These are phyloP conservation scores for Gaertneriomyces semiglobifer DNA, from an alignment of 192 early-diverging fungal genomes.

Conservation along the genomic window DNA sequence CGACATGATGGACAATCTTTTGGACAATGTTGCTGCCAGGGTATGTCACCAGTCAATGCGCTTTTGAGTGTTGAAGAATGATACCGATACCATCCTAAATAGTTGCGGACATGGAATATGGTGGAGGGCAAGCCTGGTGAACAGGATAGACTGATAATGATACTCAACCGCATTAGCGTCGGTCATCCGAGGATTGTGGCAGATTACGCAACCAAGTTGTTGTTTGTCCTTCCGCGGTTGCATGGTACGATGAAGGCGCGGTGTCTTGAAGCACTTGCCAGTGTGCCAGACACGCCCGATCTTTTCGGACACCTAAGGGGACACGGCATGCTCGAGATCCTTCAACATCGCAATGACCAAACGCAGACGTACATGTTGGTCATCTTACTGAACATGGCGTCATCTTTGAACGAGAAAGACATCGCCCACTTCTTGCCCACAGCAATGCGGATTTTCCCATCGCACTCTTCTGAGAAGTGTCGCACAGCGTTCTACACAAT, in stretches of 20 bases:
- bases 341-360: slow-evolving; percentile 57
- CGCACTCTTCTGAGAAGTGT: slow-evolving; percentile 44
- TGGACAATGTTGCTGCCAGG: not conserved
- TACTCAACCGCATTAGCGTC: slow-evolving; percentile 37
- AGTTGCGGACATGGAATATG: too few relatives aligned
- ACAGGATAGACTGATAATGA: slow-evolving; percentile 31
- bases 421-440: slow-evolving; percentile 48
- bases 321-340: slow-evolving; percentile 48
- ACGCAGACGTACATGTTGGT: slow-evolving; percentile 53
- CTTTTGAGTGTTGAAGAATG: too few relatives aligned
- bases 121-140: not conserved
- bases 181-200: slow-evolving; percentile 30
- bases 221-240: slow-evolving; percentile 52
- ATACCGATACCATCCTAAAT: too few relatives aligned
- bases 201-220: slow-evolving; percentile 30
- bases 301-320: slow-evolving; percentile 54
- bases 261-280: slow-evolving; percentile 55
- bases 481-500: slow-evolving; percentile 43
- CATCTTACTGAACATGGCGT: slow-evolving; percentile 50
- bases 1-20: not conserved
- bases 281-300: slow-evolving; percentile 43
- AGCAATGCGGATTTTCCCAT: slow-evolving; percentile 46
- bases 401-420: slow-evolving; percentile 38
- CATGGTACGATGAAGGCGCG: slow-evolving; percentile 40
- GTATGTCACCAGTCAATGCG: too few relatives aligned